These are phyloP conservation scores for Wolfiporia cocos DNA, from an alignment of 1,284 basidiomycete genomes.

Conservation along the genomic window DNA sequence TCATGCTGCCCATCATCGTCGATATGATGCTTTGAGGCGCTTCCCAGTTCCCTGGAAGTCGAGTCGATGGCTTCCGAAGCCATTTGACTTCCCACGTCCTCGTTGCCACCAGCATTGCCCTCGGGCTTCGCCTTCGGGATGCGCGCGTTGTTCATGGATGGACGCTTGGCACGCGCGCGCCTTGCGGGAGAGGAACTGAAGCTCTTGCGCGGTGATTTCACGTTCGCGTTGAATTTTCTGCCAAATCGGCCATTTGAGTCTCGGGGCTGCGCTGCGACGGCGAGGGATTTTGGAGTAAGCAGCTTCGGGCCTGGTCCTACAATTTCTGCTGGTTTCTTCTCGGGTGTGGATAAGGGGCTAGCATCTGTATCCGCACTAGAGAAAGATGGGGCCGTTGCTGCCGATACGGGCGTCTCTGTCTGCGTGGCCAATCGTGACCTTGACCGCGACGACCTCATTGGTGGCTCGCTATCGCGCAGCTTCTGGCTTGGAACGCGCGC, in stretches of 20 bases:
- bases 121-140: slow-evolving; percentile 15
- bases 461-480: slow-evolving; percentile 26
- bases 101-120: slow-evolving; percentile 1
- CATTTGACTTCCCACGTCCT: not conserved
- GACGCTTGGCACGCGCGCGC: slow-evolving; percentile 33
- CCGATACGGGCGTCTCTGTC: not conserved
- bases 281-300: slow-evolving; percentile 38
- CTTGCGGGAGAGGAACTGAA: slow-evolving; percentile 16
- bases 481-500: slow-evolving; percentile 28
- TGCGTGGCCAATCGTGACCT: not conserved
- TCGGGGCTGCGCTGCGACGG: slow-evolving; percentile 43
- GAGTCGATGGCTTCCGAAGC: not conserved
- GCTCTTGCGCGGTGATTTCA: slow-evolving; percentile 37
- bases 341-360: too few relatives aligned
- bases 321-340: slow-evolving; percentile 8
- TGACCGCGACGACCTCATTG: slow-evolving; percentile 12
- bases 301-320: slow-evolving; percentile 15
- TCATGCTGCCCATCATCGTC: slow-evolving; percentile 10
- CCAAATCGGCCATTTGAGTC: slow-evolving; percentile 45
- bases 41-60: too few relatives aligned
- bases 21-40: too few relatives aligned
- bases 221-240: slow-evolving; percentile 46
- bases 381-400: slow-evolving; percentile 3
- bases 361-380: too few relatives aligned
- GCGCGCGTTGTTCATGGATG: slow-evolving; percentile 27